A percentile compares a stretch with the other conserved stretches of the same genome.
Evolutionary conservation across 2,329 filamentous ascomycete species (phyloP).

Genomic region (Rhinocladiella similis): DNA sequence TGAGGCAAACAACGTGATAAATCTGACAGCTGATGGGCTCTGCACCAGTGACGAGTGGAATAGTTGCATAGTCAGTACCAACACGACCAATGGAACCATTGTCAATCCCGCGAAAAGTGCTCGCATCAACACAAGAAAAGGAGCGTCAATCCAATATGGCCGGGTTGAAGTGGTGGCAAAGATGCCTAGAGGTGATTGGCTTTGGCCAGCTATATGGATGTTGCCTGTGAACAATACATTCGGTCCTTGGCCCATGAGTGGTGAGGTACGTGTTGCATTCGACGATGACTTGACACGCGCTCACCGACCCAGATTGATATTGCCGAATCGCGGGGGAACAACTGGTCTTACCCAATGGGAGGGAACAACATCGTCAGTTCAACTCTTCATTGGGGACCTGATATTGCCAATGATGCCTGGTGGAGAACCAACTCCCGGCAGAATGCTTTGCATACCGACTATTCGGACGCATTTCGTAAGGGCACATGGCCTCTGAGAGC

Average conservation of each 20-base stretch:
- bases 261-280: constrained; percentile 50
- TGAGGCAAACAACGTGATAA: constrained; percentile 65
- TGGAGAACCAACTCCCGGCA: constrained; percentile 82
- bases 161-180: constrained; percentile 77
- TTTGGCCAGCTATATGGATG: constrained; percentile 92
- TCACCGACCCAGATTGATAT: constrained; percentile 64
- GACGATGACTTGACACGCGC: background rate
- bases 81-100: constrained; percentile 73
- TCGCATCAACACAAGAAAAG: constrained; percentile 72
- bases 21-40: constrained; percentile 64
- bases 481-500: background rate
- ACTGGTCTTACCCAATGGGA: constrained; percentile 71
- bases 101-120: constrained; percentile 77
- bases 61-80: constrained; percentile 71
- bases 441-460: constrained; percentile 72
- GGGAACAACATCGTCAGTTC: constrained; percentile 80
- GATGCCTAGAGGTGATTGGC: constrained; percentile 76
- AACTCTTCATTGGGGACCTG: constrained; percentile 79
- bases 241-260: constrained; percentile 74
- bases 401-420: constrained; percentile 71
- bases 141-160: constrained; percentile 74
- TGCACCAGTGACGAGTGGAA: constrained; percentile 64
- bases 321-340: constrained; percentile 77
- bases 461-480: constrained; percentile 58
- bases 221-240: constrained; percentile 72